These are phyloP conservation scores for Dovyalis caffra DNA, from an alignment of 345 rosid genomes.

Conservation along the genomic window DNA sequence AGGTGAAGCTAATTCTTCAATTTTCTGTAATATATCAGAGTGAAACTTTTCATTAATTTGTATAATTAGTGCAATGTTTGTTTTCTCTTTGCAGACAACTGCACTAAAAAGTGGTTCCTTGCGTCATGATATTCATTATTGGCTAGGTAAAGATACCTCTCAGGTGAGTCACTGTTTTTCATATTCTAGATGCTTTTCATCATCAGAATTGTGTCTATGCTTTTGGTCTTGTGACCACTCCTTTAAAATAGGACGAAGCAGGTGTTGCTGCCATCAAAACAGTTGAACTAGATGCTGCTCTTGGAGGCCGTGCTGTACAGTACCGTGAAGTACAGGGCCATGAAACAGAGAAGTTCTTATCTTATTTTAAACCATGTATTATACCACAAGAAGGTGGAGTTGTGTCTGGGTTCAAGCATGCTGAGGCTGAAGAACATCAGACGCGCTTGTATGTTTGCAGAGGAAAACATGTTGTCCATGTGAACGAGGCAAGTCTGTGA, in stretches of 20 bases:
- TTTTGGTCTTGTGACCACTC: conserved; percentile 5
- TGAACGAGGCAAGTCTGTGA: conserved; percentile 73
- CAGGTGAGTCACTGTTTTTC: conserved; percentile 44
- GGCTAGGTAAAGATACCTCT: conserved; percentile 90
- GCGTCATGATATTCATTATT: conserved; percentile 83
- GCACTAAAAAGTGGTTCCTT: conserved; percentile 69
- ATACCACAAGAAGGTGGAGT: conserved; percentile 97
- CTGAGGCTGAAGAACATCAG: conserved; percentile 70
- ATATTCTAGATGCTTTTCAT: background rate
- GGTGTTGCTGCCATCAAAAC: conserved; percentile 88
- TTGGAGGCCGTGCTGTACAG: conserved; percentile 99
- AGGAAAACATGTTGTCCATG: conserved; percentile 93
- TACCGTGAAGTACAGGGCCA: conserved; percentile 97
- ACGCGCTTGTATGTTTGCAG: conserved; percentile 80
- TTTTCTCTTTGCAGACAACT: conserved; percentile 53
- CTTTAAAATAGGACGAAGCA: conserved; percentile 79
- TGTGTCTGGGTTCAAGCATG: conserved; percentile 81
- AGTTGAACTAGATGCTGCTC: conserved; percentile 96
- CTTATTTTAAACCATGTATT: conserved; percentile 95
- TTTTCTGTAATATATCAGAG: background rate
- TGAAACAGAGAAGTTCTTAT: conserved; percentile 89
- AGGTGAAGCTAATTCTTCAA: background rate
- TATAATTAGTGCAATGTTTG: background rate
- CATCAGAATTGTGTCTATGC: background rate
- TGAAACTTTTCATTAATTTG: background rate